Base-by-base conservation (phyloP, 208 protist genomes). In the Naegleria gruberi region DNA sequence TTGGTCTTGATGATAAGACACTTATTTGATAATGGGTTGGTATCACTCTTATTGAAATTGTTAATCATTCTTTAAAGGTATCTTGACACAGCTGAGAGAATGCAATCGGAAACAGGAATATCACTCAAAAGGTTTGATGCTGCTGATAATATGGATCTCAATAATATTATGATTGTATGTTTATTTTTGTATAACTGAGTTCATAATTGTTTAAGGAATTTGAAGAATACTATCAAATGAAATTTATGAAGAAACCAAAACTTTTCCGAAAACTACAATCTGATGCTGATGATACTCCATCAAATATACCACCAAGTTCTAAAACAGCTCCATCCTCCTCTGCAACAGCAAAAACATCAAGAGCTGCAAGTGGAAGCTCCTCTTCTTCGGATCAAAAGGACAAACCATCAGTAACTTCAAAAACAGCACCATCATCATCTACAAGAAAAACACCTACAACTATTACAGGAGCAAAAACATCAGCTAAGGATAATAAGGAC, bases 101-200 rank as follows among this genome's bases (percentile, higher is more conserved):
- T 97, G 12, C 95, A 97, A 91, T 93, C 94, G 83, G 96, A 97
- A 89, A 96, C 95, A 89, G 90, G 92, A 57, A 85, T 97, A 34
- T 94, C 94, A 12, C 92, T 97, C 34, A 90, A 93, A 19, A 92
- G 96, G 57, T 94, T 94, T 89, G 92, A 91, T 91, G 92, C 92
- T 23, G 96, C 96, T 17, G 96, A 97, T 92, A 97, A 97, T 91
- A 95, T 97, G 90, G 95, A 97, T 92, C 92, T 97, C 26, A 89
- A 96, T 40, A 93, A 92, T 34, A 91, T 97, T 45, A 89, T 87
- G 0, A 55, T 87, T 77, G 65, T 77, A 77, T 0, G 65, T 77
- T 7, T 74, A n/a, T 30, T 6, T n/a, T 74, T 74, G 26, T 74
- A 4, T 30, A 19, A 55, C 46, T 55, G 5, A 55, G 5, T 30